Conservation (phyloP, 176 grass and related monocot species). For the Triticum timopheevii region DNA sequence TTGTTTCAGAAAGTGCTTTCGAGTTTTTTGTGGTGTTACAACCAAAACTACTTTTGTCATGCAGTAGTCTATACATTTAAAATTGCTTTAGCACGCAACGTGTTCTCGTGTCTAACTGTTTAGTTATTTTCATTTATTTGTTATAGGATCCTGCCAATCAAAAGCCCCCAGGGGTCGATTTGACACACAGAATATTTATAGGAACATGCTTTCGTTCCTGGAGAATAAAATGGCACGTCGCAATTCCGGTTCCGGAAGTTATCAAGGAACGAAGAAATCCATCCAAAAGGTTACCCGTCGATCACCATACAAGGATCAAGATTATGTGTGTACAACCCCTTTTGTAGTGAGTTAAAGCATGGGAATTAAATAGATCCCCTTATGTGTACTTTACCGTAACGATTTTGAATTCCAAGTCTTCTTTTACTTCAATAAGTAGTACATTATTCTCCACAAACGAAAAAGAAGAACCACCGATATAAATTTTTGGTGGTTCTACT, state of each 20-base stretch:
- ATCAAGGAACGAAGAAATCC: not conserved
- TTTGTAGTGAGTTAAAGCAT: not conserved
- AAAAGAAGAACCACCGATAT: not conserved
- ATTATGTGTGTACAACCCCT: not conserved
- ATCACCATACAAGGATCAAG: not conserved
- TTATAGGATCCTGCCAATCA: not conserved
- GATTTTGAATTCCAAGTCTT: not conserved
- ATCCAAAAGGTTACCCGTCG: not conserved
- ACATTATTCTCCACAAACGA: not conserved
- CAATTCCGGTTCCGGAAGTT: not conserved
- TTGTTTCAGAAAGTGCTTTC: not conserved
- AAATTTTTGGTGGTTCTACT: not conserved
- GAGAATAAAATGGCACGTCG: not conserved
- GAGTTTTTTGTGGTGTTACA: not conserved
- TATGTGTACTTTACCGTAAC: not conserved
- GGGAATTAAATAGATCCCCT: not conserved
- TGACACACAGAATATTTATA: not conserved
- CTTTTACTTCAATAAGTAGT: not conserved
- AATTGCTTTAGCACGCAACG: not conserved
- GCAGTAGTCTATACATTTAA: not conserved
- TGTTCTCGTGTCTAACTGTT: not conserved
- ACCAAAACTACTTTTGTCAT: not conserved
- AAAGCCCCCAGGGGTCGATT: not conserved
- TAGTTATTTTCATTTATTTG: not conserved
- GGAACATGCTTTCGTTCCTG: not conserved